phyloP scores from a whole-genome alignment of 371 early-diverging fungal genomes.

The Amoeboaphelidium occidentale region DNA sequence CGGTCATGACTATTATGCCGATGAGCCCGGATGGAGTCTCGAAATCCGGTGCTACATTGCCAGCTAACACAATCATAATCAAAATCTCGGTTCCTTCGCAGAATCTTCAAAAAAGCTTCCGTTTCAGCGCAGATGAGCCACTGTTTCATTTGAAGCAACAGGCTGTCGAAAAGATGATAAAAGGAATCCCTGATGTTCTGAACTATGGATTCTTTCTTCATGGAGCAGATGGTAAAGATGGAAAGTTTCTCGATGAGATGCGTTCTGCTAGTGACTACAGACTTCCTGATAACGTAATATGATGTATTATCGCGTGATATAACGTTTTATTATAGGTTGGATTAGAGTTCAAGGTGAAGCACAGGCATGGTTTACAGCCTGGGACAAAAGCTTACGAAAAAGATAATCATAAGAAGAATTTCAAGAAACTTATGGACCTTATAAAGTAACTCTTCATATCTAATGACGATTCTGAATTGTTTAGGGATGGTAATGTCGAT shows the following conservation, averaged over 20 bases:
- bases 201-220: slow-evolving; percentile 17
- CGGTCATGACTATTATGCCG: no score
- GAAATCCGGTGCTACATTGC: no score
- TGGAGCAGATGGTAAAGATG: slow-evolving; percentile 9
- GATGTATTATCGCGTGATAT: slow-evolving; percentile 2
- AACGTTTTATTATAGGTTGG: neutral
- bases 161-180: slow-evolving; percentile 15
- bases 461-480: no score
- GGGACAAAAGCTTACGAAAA: slow-evolving; percentile 7
- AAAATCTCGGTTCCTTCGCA: slow-evolving; percentile 14
- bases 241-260: slow-evolving; percentile 19
- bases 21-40: no score
- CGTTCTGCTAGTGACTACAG: slow-evolving; percentile 7
- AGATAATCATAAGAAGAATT: slow-evolving; percentile 14
- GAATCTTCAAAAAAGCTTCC: slow-evolving; percentile 15
- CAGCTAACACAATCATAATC: slow-evolving; percentile 7
- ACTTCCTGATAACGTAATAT: slow-evolving; percentile 14
- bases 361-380: slow-evolving; percentile 10
- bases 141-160: slow-evolving; percentile 17
- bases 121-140: slow-evolving; percentile 8
- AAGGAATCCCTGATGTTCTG: slow-evolving; percentile 14
- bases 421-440: slow-evolving; percentile 21
- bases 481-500: slow-evolving; percentile 15
- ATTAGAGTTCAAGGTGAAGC: neutral
- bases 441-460: no score